A percentile compares a stretch with the other conserved stretches of the same genome.
phyloP scores from a whole-genome alignment of 768 basidiomycete species.

The Pulveroboletus sp. region DNA sequence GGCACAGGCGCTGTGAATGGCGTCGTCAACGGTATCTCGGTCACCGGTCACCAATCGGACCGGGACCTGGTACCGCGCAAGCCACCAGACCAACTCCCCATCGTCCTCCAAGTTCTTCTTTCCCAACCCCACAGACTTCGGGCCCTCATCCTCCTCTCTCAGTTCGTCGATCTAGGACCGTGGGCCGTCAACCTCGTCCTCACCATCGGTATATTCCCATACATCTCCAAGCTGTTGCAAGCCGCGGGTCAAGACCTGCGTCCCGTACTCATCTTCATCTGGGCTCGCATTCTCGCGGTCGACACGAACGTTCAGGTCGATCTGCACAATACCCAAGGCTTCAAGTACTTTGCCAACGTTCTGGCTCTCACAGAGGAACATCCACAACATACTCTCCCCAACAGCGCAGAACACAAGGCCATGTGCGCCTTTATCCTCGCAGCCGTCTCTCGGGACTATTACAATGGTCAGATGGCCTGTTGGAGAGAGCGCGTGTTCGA shows the following conservation, averaged over 20 bases:
- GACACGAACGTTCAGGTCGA: constrained; percentile 90
- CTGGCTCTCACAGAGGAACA: constrained; percentile 64
- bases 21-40: constrained; percentile 15
- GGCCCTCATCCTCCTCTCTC: constrained; percentile 91
- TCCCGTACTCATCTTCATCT: constrained; percentile 97
- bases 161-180: constrained; percentile 96
- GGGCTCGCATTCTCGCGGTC: constrained; percentile 97
- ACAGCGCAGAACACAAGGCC: constrained; percentile 91
- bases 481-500: constrained; percentile 80
- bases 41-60: constrained; percentile 17
- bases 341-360: constrained; percentile 81
- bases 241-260: constrained; percentile 94
- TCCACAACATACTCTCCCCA: constrained; percentile 62
- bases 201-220: constrained; percentile 97
- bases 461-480: constrained; percentile 84
- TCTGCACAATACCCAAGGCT: constrained; percentile 74
- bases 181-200: constrained; percentile 98
- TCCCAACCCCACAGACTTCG: constrained; percentile 94
- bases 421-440: constrained; percentile 98
- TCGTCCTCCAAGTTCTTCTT: constrained; percentile 93
- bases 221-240: constrained; percentile 93
- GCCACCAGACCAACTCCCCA: constrained; percentile 95
- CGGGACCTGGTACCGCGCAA: constrained; percentile 71
- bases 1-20: constrained; percentile 16
- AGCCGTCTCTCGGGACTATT: constrained; percentile 84